Base-by-base conservation (phyloP, 768 basidiomycete genomes). In the Candolleomyces eurysporus region DNA sequence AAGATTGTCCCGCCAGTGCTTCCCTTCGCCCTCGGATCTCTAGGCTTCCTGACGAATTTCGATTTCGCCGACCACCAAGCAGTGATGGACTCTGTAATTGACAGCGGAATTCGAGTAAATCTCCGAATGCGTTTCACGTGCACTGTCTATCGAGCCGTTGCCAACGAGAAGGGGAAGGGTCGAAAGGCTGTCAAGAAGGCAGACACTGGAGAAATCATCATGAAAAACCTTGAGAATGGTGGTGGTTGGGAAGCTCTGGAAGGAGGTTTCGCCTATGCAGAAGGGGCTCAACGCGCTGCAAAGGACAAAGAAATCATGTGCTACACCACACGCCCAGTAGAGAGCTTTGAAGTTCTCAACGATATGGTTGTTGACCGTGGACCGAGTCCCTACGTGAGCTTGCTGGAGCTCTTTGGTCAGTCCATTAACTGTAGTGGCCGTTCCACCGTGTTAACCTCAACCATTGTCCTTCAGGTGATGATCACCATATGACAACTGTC, bases 291-390 rank as follows among this genome's bases (percentile, higher is more conserved):
- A 63, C 77, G 77, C 67, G 76, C 73, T 63, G 68, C 76, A 55
- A 96, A 89, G 76, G 97, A 99, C 76, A 96, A 88, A 80, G 93
- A 97, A 75, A 97, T 99, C 64, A 96, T 92, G 91, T 99, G 97
- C 73, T 98, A 95, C 72, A 90, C 94, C 19, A 98, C 97, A 6
- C 77, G 94, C 63, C 92, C 97, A 0, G 93, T 89, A 46, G 97
- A 98, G 77, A 94, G 90, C 61, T 99, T 99, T 66, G 97, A 99
- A 76, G 95, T 84, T 30, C 73, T 99, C 67, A 99, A 99, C 66
- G 97, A 99, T 75, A 82, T 99, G 43, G 97, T 98, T 39, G 96
- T 99, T 43, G 97, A 99, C 71, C 86, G 97, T 57, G 97, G 97
- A 6, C 97, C 97, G 48, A 97, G 95, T 73, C 97, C 97, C 7